Base-by-base conservation (phyloP, 331 rosid genomes). In the Quercus lobata region DNA sequence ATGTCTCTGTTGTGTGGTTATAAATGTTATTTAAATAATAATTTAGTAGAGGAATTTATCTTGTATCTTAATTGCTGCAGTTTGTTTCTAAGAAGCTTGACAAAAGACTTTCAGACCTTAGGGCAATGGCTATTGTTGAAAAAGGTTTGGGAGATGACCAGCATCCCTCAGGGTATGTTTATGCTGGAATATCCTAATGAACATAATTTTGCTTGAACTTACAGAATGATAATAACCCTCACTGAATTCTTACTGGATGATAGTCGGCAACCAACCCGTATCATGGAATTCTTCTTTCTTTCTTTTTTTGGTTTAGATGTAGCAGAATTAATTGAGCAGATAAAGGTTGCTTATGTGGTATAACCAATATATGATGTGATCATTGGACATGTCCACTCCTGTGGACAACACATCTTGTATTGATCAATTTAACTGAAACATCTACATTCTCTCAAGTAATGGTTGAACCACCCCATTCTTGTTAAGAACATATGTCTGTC, bases 31-130 rank as follows among this genome's bases (percentile, higher is more conserved):
- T 29, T 65, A 30, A 65, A 65, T 65, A 35, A 14, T 2, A 65
- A 30, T 4, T 65, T 65, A 35, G 22, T 72, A 41, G 77, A 75
- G 69, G 53, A 68, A 55, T 21, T 78, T 44, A 30, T 34, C 54
- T 30, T 49, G 72, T 11, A 1, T 57, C 69, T 69, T 68, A 66
- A 54, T 61, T 34, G 62, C 68, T 80, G 83, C 94, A 95, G 99
- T 92, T 95, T 90, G 98, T 93, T 55, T 97, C 97, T 18, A 95
- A 95, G 91, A 95, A 92, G 90, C 93, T 95, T 58, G 99, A 95
- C 86, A 90, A 88, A 80, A 90, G 99, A 76, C 92, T 93, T 60
- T 80, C 81, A 76, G 97, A 91, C 81, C 94, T 95, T 57, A 97
- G 96, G 73, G 99, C 92, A 74, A 84, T 71, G 37, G 70, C 96